Base-by-base conservation (phyloP, 2,329 filamentous ascomycete genomes). In the Fusarium veterinarium region DNA sequence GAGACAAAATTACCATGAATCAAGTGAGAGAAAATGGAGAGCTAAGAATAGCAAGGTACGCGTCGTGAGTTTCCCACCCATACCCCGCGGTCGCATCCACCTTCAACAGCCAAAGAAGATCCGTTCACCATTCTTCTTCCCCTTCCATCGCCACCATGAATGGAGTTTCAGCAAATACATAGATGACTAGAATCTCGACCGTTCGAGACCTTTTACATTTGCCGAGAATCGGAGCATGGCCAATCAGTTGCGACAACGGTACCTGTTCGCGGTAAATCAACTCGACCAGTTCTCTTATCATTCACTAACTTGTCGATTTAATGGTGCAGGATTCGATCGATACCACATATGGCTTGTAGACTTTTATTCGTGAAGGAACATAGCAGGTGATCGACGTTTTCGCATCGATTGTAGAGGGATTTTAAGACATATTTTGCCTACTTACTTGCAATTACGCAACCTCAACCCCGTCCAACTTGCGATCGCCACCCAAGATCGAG, bases 11-110 rank as follows among this genome's bases (percentile, higher is more conserved):
- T 12, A 25, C 38, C 30, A 19, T 61, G 12, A 31, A 41, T 17
- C 31, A 41, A 28, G 20, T 28, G 12, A 25, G 53, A 41, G 40
- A 23, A 60, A 38, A 46, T 60, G 8, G 20, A 67, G 41, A 52
- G 45, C 62, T 40, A 49, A 60, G 41, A 23, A 40, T 37, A 64
- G 42, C n/a, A 49, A 44, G 38, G 35, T 63, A 62, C 44, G 44
- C 17, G 64, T 49, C 37, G 44, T 30, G 31, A 51, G 35, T 52
- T 63, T 45, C 23, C 49, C 33, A 38, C 28, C 40, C 56, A 41
- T 51, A 49, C 30, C 44, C 65, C 38, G 16, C 40, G 44, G 51
- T 35, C 25, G 13, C 55, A 49, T 68, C 61, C n/a, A 59, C 42
- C 25, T 28, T 20, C 28, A 23, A 20, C 41, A 12, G 33, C 33